Evolutionary conservation across 495 filamentous ascomycete species (phyloP).

Genomic region (Talaromyces proteolyticus): DNA sequence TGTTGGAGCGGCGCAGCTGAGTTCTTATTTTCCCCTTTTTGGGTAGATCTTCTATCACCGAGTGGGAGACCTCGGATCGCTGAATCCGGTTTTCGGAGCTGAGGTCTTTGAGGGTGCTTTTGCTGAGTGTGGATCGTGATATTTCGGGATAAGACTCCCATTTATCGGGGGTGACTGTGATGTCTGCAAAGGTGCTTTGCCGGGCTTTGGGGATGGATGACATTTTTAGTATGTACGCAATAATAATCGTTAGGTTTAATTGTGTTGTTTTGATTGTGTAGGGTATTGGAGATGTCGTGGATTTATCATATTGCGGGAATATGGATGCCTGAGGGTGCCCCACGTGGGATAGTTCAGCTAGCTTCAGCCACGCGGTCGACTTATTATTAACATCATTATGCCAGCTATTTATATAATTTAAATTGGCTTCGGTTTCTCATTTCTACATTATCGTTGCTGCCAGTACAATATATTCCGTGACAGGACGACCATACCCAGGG

Average conservation of each 20-base stretch:
- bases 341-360: slow-evolving; percentile 1
- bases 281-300: neutral
- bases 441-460: too few relatives aligned
- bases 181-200: slow-evolving; percentile 3
- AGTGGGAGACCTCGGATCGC: slow-evolving; percentile 2
- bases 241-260: neutral
- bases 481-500: too few relatives aligned
- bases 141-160: slow-evolving; percentile 14
- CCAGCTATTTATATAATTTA: too few relatives aligned
- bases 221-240: neutral
- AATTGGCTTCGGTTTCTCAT: too few relatives aligned
- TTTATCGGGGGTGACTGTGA: slow-evolving; percentile 6
- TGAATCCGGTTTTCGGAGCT: slow-evolving; percentile 10
- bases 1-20: neutral
- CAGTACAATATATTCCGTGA: too few relatives aligned
- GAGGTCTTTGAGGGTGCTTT: slow-evolving; percentile 14
- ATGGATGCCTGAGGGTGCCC: slow-evolving; percentile 6
- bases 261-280: neutral
- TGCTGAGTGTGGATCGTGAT: slow-evolving; percentile 13
- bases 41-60: neutral
- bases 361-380: neutral
- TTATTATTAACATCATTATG: too few relatives aligned
- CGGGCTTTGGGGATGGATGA: slow-evolving; percentile 8
- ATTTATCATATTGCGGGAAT: slow-evolving; percentile 3
- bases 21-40: neutral